Evolutionary conservation across 2,329 filamentous ascomycete species (phyloP).

Genomic region (Epicoccum sorghinum): DNA sequence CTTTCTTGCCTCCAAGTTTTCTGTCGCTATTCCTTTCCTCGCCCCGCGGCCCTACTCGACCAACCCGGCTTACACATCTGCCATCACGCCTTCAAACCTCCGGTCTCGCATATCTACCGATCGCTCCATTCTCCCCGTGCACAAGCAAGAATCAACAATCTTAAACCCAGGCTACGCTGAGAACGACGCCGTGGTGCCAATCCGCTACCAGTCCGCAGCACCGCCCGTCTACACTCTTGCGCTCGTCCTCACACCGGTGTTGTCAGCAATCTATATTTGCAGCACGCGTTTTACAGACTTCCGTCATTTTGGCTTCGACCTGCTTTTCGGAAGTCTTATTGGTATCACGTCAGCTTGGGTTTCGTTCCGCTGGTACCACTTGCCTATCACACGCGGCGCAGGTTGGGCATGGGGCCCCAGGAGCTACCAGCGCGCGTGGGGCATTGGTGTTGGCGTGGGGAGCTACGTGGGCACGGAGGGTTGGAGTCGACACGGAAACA

Average conservation of each 20-base stretch:
- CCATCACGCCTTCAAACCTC: conserved; percentile 47
- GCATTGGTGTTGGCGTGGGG: conserved; percentile 68
- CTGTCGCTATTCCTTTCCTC: conserved; percentile 74
- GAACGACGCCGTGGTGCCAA: conserved; percentile 53
- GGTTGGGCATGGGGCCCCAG: conserved; percentile 91
- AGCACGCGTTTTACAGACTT: conserved; percentile 87
- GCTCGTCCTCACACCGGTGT: conserved; percentile 73
- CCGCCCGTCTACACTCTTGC: conserved; percentile 81
- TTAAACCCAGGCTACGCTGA: conserved; percentile 26
- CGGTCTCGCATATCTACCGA: conserved; percentile 20
- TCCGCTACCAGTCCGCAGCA: conserved; percentile 76
- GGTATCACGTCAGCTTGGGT: conserved; percentile 74
- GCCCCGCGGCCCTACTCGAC: conserved; percentile 55
- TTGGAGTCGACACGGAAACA: conserved; percentile 40
- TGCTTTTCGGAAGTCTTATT: conserved; percentile 82
- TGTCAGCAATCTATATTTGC: conserved; percentile 79
- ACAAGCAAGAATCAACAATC: conserved; percentile 33
- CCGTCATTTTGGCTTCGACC: conserved; percentile 91
- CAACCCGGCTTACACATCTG: conserved; percentile 58
- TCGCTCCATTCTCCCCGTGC: conserved; percentile 27
- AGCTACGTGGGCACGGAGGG: conserved; percentile 57
- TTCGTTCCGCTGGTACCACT: conserved; percentile 83
- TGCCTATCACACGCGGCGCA: conserved; percentile 76
- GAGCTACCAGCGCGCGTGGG: conserved; percentile 75
- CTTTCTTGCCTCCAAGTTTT: conserved; percentile 84